Conservation (phyloP, 768 basidiomycete genomes). For the Termitomyces sp. region DNA sequence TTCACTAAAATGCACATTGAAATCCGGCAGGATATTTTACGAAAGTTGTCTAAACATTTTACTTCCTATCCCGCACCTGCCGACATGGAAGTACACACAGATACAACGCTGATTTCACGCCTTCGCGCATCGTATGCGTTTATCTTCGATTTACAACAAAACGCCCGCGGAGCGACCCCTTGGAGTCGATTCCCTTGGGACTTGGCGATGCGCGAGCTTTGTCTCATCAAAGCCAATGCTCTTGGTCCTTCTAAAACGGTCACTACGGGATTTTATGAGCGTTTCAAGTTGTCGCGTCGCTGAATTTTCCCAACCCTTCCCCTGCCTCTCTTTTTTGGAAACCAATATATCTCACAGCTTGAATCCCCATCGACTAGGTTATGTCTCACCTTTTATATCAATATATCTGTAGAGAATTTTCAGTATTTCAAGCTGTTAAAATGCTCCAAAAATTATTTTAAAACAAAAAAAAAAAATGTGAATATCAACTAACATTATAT, state of each 20-base stretch:
- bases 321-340: not conserved
- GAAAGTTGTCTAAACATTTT: slow-evolving; percentile 38
- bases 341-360: not conserved
- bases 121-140: slow-evolving; percentile 50
- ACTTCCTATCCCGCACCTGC: slow-evolving; percentile 20
- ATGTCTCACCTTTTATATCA: not conserved
- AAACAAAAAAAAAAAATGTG: no score
- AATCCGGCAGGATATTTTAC: slow-evolving; percentile 40
- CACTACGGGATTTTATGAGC: slow-evolving; percentile 34
- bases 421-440: no score
- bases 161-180: not conserved
- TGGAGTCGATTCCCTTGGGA: slow-evolving; percentile 46
- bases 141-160: slow-evolving; percentile 23
- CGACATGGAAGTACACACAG: slow-evolving; percentile 21
- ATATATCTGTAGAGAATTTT: no score
- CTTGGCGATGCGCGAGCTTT: slow-evolving; percentile 43
- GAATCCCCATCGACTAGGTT: not conserved
- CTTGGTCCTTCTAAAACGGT: slow-evolving; percentile 34
- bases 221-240: slow-evolving; percentile 42
- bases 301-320: not conserved
- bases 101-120: slow-evolving; percentile 23
- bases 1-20: slow-evolving; percentile 38
- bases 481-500: no score
- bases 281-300: slow-evolving; percentile 23
- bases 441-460: no score